Conservation (phyloP, 2,329 filamentous ascomycete species). For the Paraphoma sp. region DNA sequence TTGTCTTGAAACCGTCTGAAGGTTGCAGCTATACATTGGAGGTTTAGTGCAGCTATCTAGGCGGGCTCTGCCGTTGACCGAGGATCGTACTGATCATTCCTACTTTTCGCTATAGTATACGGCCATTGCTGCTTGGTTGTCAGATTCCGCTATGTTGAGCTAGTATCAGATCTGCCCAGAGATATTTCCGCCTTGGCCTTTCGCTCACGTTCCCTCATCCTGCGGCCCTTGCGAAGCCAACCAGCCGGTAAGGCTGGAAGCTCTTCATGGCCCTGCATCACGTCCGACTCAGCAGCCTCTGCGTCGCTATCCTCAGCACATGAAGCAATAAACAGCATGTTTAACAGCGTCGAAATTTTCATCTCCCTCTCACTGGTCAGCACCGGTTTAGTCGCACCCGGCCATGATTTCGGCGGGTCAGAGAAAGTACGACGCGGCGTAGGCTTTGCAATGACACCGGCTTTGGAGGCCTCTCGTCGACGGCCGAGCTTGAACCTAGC, state of each 20-base stretch:
- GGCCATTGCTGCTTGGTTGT: no score
- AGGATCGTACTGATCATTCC: no score
- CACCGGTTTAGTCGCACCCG: background rate
- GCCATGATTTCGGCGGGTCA: conserved; percentile 2
- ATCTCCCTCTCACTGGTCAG: background rate
- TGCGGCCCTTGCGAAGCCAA: conserved; percentile 4
- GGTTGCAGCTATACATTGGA: background rate
- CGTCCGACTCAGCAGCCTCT: background rate
- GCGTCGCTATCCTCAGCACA: conserved; percentile 6
- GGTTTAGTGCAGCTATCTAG: no score
- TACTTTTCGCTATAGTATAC: no score
- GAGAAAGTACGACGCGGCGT: conserved; percentile 3
- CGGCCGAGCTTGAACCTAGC: conserved; percentile 2
- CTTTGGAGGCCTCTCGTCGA: conserved; percentile 7
- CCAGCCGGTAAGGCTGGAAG: background rate
- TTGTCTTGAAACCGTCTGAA: conserved; percentile 1
- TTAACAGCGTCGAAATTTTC: conserved; percentile 2
- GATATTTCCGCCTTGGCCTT: conserved; percentile 5
- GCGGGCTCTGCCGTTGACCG: no score
- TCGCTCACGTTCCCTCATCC: conserved; percentile 1
- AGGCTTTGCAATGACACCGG: conserved; percentile 4
- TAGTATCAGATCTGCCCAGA: background rate
- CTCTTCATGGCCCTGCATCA: background rate
- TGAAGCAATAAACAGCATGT: conserved; percentile 12
- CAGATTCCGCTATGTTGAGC: no score